Evolutionary conservation across 208 protist species (phyloP).

Genomic region (Trypanosoma scelopori): DNA sequence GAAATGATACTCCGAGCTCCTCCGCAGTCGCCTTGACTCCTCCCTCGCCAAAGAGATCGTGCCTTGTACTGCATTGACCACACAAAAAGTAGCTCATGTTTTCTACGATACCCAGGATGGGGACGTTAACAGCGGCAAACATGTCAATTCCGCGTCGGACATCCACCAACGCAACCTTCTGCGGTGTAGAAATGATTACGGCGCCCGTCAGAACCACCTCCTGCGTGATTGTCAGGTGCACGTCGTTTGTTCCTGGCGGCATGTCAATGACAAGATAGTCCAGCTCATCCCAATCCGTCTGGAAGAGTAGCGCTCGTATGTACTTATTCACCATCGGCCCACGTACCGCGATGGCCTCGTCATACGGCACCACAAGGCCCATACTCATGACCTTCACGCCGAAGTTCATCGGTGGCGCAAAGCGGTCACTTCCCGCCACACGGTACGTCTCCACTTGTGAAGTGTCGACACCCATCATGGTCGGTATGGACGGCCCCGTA

Average conservation of each 20-base stretch:
- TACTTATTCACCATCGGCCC: conserved; percentile 92
- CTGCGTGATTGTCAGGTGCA: conserved; percentile 91
- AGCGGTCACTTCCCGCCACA: conserved; percentile 76
- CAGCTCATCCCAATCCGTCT: conserved; percentile 91
- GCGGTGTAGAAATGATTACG: conserved; percentile 96
- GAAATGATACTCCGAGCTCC: conserved; percentile 87
- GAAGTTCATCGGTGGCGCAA: conserved; percentile 88
- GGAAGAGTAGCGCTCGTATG: conserved; percentile 86
- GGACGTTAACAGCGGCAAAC: conserved; percentile 95
- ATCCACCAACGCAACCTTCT: conserved; percentile 93
- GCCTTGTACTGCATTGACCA: conserved; percentile 78
- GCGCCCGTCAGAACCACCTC: conserved; percentile 90
- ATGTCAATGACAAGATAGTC: conserved; percentile 94
- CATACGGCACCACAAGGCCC: conserved; percentile 85
- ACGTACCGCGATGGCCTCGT: conserved; percentile 90
- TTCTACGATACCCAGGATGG: conserved; percentile 95
- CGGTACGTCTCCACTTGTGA: conserved; percentile 87
- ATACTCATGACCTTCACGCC: conserved; percentile 92
- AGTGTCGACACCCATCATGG: conserved; percentile 82
- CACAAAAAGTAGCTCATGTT: conserved; percentile 99
- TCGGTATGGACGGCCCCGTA: conserved; percentile 88
- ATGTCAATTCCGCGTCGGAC: conserved; percentile 92
- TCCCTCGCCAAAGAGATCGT: conserved; percentile 93
- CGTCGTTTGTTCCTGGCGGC: conserved; percentile 92
- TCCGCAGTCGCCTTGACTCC: conserved; percentile 84